These are phyloP conservation scores for Zygoascus biomembranicola DNA, from an alignment of 805 yeast genomes.

Conservation along the genomic window DNA sequence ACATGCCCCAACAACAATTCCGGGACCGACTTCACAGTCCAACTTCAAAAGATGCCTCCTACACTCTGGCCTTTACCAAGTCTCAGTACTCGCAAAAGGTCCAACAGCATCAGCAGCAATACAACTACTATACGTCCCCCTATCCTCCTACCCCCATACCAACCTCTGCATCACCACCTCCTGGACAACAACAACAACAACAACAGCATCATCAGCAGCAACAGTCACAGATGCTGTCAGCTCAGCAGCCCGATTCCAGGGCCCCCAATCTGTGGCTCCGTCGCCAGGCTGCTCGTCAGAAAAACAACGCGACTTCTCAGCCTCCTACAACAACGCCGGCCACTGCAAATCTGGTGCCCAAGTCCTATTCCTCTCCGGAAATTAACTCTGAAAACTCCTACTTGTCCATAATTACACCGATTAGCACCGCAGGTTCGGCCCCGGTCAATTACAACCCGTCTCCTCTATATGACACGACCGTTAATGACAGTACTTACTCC, in stretches of 20 bases:
- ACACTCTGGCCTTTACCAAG: neutral
- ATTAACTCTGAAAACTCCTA: neutral
- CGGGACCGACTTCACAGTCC: neutral
- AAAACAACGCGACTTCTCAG: neutral
- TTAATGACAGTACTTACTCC: neutral
- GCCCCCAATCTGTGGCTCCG: slow-evolving; percentile 12
- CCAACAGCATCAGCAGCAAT: neutral
- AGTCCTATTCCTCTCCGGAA: neutral
- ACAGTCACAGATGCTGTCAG: neutral
- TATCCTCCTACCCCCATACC: neutral
- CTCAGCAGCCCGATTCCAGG: neutral
- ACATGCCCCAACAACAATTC: neutral
- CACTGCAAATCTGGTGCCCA: neutral
- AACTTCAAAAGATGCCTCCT: neutral
- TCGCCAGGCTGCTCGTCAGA: slow-evolving; percentile 13
- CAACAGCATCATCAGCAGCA: neutral
- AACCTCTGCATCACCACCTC: neutral
- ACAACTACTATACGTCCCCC: neutral
- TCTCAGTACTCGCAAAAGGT: neutral
- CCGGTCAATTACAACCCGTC: neutral
- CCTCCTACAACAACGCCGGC: neutral
- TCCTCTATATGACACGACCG: neutral
- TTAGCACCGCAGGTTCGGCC: neutral
- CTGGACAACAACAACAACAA: neutral
- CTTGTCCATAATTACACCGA: neutral